A percentile compares a stretch with the other conserved stretches of the same genome.
Evolutionary conservation across 1,284 basidiomycete species (phyloP).

Genomic region (Leccinum fuscescens): DNA sequence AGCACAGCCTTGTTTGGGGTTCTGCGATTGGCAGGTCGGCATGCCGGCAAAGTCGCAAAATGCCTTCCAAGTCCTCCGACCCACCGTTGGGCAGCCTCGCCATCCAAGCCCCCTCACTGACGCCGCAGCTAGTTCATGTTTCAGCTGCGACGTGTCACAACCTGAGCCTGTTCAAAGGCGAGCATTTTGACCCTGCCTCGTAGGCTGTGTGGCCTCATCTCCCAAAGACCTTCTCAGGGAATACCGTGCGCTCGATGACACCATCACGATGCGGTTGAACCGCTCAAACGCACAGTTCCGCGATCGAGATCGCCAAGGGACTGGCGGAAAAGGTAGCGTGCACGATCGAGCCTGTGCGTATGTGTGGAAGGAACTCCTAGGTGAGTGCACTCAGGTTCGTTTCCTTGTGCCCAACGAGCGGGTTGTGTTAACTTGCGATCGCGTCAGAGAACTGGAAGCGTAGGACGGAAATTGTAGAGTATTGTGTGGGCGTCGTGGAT

Average conservation of each 20-base stretch:
- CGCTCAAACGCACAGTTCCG: constrained; percentile 78
- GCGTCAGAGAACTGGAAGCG: constrained; percentile 78
- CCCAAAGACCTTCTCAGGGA: constrained; percentile 76
- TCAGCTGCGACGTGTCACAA: constrained; percentile 74
- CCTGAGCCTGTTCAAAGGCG: constrained; percentile 80
- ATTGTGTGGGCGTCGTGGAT: constrained; percentile 75
- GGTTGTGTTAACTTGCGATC: constrained; percentile 16
- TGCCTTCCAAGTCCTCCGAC: constrained; percentile 48
- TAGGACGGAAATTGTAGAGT: constrained; percentile 74
- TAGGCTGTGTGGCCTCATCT: constrained; percentile 13
- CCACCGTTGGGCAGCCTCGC: constrained; percentile 66
- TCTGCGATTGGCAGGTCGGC: constrained; percentile 27
- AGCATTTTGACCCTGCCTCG: constrained; percentile 7
- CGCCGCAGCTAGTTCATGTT: constrained; percentile 62
- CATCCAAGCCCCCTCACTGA: constrained; percentile 58
- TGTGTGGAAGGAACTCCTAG: constrained; percentile 81
- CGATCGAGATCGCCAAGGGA: constrained; percentile 57
- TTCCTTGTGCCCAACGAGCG: constrained; percentile 13
- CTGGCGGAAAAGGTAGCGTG: constrained; percentile 44
- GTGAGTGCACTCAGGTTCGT: constrained; percentile 39
- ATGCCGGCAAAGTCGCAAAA: constrained; percentile 32
- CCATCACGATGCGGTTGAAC: constrained; percentile 81
- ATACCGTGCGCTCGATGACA: constrained; percentile 83
- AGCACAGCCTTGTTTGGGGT: constrained; percentile 20
- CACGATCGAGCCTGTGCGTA: constrained; percentile 76